Evolutionary conservation across 306 rosid genomes (phyloP), one percentile per base, ranked within the genome.

Genomic region (Lagenaria siceraria): DNA sequence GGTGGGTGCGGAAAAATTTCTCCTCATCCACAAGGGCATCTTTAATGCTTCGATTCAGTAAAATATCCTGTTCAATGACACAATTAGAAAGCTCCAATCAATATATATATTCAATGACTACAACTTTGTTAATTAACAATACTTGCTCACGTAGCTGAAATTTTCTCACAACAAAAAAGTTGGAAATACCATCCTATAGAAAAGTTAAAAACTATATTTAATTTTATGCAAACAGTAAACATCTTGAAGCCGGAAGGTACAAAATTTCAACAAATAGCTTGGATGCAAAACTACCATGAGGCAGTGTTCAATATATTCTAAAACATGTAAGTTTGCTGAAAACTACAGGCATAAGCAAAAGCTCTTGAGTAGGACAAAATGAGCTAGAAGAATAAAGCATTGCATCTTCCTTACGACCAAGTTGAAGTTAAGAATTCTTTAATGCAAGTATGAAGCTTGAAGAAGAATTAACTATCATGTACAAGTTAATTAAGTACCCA

Each of bases 11-110:
- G 72, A 96, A 96, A 86, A 96, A 96, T 14, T 84, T 90, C 80
- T 92, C 98, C 83, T 96, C 99, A n/a, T 97, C 98, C 27, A 82
- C 33, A 75, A 96, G 89, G 82, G 99, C 99, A 85, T 96, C 99
- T 84, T 92, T 96, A 76, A 96, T 96, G 81, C 97, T 92, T 76
- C 91, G 90, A 83, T 92, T 92, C 78, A 78, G 82, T 73, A 35
- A 83, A 77, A 96, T 96, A 85, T 96, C 99, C 99, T 96, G 89
- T 79, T 81, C 24, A 75, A 46, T 75, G 73, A 76, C 10, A 0
- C 19, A 13, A 18, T 10, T 61, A 53, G 6, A 77, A 77, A 61
- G n/a, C 10, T 55, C 29, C 3, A 7, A 8, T 55, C 79, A 55
- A 35, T 76, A 55, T 36, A 38, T 21, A 31, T 36, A 38, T 21